A percentile compares a stretch with the other conserved stretches of the same genome.
phyloP scores from a whole-genome alignment of 345 rosid genomes.

The Eucalyptus cloeziana region DNA sequence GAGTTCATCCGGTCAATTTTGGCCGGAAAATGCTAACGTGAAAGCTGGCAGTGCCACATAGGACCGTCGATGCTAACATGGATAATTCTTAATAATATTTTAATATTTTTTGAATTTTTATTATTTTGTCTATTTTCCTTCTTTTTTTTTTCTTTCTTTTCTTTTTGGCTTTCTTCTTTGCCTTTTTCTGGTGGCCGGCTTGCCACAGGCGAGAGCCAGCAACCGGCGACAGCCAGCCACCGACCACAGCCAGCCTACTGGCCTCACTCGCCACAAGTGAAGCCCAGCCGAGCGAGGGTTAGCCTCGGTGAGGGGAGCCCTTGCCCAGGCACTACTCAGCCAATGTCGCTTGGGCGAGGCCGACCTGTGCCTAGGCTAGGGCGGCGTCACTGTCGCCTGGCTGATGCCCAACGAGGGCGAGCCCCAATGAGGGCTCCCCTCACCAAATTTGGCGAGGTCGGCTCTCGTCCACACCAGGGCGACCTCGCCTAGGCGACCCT shows the following conservation, averaged over 20 bases:
- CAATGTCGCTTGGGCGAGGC: no score
- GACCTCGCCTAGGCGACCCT: rapidly evolving
- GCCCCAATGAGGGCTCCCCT: no score
- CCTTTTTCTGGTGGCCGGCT: rapidly evolving
- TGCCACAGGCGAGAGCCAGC: rapidly evolving
- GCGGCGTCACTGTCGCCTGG: rapidly evolving
- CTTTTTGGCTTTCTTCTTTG: no score
- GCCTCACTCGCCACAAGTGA: rapidly evolving
- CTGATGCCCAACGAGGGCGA: no score
- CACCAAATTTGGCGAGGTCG: rapidly evolving
- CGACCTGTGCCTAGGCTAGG: rapidly evolving
- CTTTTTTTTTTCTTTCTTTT: no score
- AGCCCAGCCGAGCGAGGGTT: rapidly evolving
- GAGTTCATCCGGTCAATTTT: no score
- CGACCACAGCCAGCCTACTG: no score
- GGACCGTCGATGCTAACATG: rapidly evolving
- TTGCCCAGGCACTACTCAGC: rapidly evolving
- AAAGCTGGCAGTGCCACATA: rapidly evolving
- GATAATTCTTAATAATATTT: no score
- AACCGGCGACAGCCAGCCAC: rapidly evolving
- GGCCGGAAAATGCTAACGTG: rapidly evolving
- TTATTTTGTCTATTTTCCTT: no score
- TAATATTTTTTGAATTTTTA: no score
- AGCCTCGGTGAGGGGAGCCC: no score
- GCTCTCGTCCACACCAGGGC: rapidly evolving